These are phyloP conservation scores for Neurospora sp. DNA, from an alignment of 2,329 filamentous ascomycete genomes.

Conservation along the genomic window DNA sequence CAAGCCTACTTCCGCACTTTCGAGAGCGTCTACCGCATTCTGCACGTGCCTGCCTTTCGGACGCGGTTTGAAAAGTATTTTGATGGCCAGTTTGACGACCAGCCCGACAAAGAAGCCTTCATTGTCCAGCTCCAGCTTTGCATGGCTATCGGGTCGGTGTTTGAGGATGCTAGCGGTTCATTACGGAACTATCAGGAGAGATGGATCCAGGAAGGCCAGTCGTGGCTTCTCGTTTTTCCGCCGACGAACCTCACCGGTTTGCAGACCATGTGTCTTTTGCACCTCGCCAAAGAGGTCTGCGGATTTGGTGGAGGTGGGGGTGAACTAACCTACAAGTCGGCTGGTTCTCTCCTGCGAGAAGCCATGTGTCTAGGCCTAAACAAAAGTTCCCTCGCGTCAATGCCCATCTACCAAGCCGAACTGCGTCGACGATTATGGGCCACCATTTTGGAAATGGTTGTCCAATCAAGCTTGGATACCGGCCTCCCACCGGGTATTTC, in stretches of 20 bases:
- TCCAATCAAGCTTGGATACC: constrained; percentile 40
- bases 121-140: constrained; percentile 44
- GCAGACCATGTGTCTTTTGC: constrained; percentile 43
- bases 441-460: constrained; percentile 43
- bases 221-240: constrained; percentile 32
- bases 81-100: constrained; percentile 28
- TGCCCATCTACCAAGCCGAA: constrained; percentile 39
- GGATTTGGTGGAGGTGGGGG: constrained; percentile 28
- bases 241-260: constrained; percentile 36
- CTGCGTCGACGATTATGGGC: constrained; percentile 48
- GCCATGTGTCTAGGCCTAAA: constrained; percentile 51
- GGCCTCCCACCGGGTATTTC: constrained; percentile 41
- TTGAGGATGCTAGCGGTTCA: constrained; percentile 36
- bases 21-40: constrained; percentile 38
- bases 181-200: constrained; percentile 33
- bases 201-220: constrained; percentile 44
- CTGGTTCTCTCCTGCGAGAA: constrained; percentile 39
- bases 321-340: constrained; percentile 43
- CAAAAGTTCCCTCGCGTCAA: constrained; percentile 31
- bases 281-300: constrained; percentile 38
- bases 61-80: constrained; percentile 43
- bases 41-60: constrained; percentile 48
- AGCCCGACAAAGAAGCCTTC: constrained; percentile 30
- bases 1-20: neutral
- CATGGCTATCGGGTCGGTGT: constrained; percentile 39